A percentile compares a stretch with the other conserved stretches of the same genome.
Evolutionary conservation across 768 basidiomycete species (phyloP).

Genomic region (Mycena sanguinolenta): DNA sequence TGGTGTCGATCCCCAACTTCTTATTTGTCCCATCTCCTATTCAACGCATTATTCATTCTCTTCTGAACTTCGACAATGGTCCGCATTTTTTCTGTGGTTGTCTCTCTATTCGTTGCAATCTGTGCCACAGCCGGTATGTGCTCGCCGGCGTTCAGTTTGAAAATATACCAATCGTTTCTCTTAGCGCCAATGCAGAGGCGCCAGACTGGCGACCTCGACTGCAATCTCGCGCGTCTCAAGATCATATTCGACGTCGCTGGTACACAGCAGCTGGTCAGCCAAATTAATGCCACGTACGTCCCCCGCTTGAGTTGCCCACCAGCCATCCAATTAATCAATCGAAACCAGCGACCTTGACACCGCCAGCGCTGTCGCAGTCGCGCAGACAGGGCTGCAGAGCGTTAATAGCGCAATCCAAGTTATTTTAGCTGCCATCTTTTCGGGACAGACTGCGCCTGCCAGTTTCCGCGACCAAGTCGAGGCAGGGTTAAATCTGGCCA

Average conservation of each 20-base stretch:
- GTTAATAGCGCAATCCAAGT: slow-evolving; percentile 41
- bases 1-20: slow-evolving; percentile 22
- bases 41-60: too few species aligned
- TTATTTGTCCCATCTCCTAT: neutral
- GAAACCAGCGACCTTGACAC: slow-evolving; percentile 42
- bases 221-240: slow-evolving; percentile 35
- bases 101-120: neutral
- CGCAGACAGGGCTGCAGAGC: slow-evolving; percentile 39
- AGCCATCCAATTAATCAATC: too few species aligned
- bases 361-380: slow-evolving; percentile 38
- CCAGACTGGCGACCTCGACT: slow-evolving; percentile 31
- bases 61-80: slow-evolving; percentile 7
- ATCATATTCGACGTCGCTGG: slow-evolving; percentile 16
- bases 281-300: slow-evolving; percentile 29
- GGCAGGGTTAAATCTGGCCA: slow-evolving; percentile 40
- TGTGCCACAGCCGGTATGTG: slow-evolving; percentile 9
- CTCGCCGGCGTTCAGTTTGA: neutral
- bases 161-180: neutral
- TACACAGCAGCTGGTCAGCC: neutral
- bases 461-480: slow-evolving; percentile 40
- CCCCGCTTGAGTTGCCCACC: too few species aligned
- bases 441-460: slow-evolving; percentile 39
- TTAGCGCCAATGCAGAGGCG: slow-evolving; percentile 25
- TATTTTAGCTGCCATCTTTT: slow-evolving; percentile 42
- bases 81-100: slow-evolving; percentile 2